Percentiles rank a stretch among this genome's conserved stretches.
Conservation (phyloP, 257 asterid species). For the Ehretia macrophylla region DNA sequence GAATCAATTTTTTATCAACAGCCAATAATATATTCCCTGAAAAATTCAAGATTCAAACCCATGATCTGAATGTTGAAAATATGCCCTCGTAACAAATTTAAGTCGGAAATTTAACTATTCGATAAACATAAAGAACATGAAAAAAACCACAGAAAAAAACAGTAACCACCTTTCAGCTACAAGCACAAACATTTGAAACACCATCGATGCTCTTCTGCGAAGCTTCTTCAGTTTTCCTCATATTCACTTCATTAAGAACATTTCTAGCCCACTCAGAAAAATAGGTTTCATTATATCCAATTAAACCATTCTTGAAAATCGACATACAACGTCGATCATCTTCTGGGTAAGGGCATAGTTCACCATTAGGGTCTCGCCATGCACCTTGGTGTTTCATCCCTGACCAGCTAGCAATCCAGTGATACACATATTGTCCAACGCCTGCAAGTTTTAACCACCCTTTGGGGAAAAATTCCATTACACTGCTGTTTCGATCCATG, state of each 20-base stretch:
- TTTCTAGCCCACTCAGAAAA: slow-evolving; percentile 52
- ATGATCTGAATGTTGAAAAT: no score
- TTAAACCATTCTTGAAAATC: slow-evolving; percentile 42
- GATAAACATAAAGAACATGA: no score
- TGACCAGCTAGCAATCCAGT: slow-evolving; percentile 73
- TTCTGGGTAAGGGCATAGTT: slow-evolving; percentile 43
- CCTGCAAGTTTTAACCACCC: slow-evolving; percentile 74
- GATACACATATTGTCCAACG: slow-evolving; percentile 60
- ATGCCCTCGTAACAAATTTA: no score
- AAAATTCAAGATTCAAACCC: no score
- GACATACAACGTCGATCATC: slow-evolving; percentile 65
- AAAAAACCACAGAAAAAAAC: no score
- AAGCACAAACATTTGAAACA: slow-evolving; percentile 27
- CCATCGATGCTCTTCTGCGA: slow-evolving; percentile 8
- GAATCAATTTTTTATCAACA: no score
- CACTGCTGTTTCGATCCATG: slow-evolving; percentile 68
- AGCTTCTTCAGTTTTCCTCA: slow-evolving; percentile 26
- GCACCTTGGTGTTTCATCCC: slow-evolving; percentile 75
- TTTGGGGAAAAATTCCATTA: slow-evolving; percentile 67
- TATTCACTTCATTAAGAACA: slow-evolving; percentile 32
- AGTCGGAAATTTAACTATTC: no score
- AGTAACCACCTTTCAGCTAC: slow-evolving; percentile 11
- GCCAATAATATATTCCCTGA: no score
- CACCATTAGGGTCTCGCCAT: slow-evolving; percentile 64
- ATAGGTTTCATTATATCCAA: slow-evolving; percentile 47